Conservation (phyloP, 2,329 filamentous ascomycete genomes). For the Diaporthe sp. region DNA sequence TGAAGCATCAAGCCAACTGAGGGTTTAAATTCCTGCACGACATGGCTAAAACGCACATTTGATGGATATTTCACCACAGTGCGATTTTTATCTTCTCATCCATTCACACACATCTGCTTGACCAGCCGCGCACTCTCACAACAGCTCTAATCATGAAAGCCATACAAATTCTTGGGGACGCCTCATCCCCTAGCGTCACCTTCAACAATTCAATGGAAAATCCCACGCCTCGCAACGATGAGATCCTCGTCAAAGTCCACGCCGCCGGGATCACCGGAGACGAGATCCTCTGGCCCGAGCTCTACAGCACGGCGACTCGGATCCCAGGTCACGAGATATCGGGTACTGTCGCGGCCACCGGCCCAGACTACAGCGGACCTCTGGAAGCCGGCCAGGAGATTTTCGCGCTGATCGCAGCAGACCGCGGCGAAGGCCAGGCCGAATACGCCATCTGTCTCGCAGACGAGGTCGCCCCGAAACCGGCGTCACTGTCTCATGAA, state of each 20-base stretch:
- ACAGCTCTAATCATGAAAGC: background rate
- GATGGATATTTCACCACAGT: no score
- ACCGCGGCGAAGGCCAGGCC: background rate
- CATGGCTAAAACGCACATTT: no score
- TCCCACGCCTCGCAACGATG: background rate
- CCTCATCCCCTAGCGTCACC: background rate
- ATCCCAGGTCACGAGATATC: slow-evolving; percentile 2
- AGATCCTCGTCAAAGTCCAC: background rate
- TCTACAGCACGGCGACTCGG: background rate
- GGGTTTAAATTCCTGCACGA: no score
- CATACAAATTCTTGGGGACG: slow-evolving; percentile 3
- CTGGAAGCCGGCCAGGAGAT: background rate
- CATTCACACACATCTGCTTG: background rate
- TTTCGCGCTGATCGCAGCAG: background rate
- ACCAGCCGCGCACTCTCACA: background rate
- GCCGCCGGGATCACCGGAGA: slow-evolving; percentile 3
- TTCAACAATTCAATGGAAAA: background rate
- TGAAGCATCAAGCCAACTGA: background rate
- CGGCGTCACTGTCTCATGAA: background rate
- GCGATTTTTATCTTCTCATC: no score
- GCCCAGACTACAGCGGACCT: background rate
- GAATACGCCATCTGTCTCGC: background rate
- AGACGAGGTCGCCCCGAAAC: slow-evolving; percentile 1
- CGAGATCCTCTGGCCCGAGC: slow-evolving; percentile 10
- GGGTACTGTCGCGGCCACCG: background rate